Evolutionary conservation across 2,329 filamentous ascomycete species (phyloP).

Genomic region (Karstenula rhodostoma): DNA sequence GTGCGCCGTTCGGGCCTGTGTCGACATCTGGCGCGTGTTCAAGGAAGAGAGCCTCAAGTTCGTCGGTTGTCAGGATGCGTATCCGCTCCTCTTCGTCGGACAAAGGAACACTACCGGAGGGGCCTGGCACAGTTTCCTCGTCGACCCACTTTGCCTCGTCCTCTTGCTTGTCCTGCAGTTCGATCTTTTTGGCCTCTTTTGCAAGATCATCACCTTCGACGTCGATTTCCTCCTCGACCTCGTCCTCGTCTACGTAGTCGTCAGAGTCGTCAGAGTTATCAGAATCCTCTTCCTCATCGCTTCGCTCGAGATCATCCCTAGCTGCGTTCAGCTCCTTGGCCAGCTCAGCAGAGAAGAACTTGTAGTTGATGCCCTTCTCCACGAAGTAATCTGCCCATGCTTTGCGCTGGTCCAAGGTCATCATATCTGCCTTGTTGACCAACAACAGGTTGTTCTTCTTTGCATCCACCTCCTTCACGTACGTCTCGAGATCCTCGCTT

Average conservation of each 20-base stretch:
- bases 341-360: slow-evolving; percentile 93
- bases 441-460: slow-evolving; percentile 90
- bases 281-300: slow-evolving; percentile 40
- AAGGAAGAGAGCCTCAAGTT: slow-evolving; percentile 89
- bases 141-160: slow-evolving; percentile 52
- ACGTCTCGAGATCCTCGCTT: slow-evolving; percentile 89
- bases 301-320: slow-evolving; percentile 61
- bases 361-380: slow-evolving; percentile 82
- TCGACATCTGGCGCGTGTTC: slow-evolving; percentile 71
- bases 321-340: slow-evolving; percentile 89
- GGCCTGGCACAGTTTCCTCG: slow-evolving; percentile 48
- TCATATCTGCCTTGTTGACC: slow-evolving; percentile 99
- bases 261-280: slow-evolving; percentile 24
- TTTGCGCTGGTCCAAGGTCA: slow-evolving; percentile 83
- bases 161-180: slow-evolving; percentile 54
- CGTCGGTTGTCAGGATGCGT: slow-evolving; percentile 88
- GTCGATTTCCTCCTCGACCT: slow-evolving; percentile 53
- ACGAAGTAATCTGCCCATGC: slow-evolving; percentile 89
- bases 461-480: slow-evolving; percentile 90
- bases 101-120: slow-evolving; percentile 45
- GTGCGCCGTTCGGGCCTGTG: slow-evolving; percentile 56
- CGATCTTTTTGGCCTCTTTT: slow-evolving; percentile 55
- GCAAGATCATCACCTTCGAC: slow-evolving; percentile 60
- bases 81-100: slow-evolving; percentile 57
- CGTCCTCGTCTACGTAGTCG: slow-evolving; percentile 53